phyloP scores from a whole-genome alignment of 441 rosid species.

The Adansonia rubrostipa region DNA sequence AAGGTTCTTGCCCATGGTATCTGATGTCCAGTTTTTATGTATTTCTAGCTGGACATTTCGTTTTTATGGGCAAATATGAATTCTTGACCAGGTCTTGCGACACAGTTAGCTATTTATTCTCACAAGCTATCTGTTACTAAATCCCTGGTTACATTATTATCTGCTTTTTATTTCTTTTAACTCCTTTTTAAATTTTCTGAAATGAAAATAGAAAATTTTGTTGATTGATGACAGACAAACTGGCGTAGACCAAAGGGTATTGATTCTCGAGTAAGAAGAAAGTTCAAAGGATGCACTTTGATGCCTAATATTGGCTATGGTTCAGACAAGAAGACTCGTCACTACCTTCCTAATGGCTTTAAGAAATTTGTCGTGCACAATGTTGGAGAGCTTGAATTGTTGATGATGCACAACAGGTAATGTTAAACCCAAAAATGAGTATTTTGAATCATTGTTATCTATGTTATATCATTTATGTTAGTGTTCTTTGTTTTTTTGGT shows the following conservation, averaged over 20 bases:
- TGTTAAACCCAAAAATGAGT: background rate
- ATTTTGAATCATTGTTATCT: background rate
- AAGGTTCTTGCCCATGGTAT: constrained; percentile 68
- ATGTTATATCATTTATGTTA: background rate
- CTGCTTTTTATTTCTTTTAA: no score
- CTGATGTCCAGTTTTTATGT: constrained; percentile 59
- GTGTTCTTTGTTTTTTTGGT: background rate
- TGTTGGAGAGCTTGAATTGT: constrained; percentile 63
- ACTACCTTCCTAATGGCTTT: constrained; percentile 83
- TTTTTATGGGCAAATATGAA: constrained; percentile 65
- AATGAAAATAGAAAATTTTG: no score
- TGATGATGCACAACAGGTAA: constrained; percentile 96
- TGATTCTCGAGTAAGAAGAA: constrained; percentile 79
- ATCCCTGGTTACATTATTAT: constrained; percentile 60
- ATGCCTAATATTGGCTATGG: constrained; percentile 97
- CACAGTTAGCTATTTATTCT: constrained; percentile 58
- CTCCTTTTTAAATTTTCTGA: no score
- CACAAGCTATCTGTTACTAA: constrained; percentile 75
- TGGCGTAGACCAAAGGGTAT: constrained; percentile 96
- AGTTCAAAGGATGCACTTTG: constrained; percentile 86
- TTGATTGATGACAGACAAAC: constrained; percentile 44
- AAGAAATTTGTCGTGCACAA: constrained; percentile 91
- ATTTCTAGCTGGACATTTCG: constrained; percentile 67
- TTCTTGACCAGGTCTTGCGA: constrained; percentile 66
- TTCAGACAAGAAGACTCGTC: constrained; percentile 82